These are phyloP conservation scores for Kazachstania bromeliacearum DNA, from an alignment of 805 yeast species.

Conservation along the genomic window DNA sequence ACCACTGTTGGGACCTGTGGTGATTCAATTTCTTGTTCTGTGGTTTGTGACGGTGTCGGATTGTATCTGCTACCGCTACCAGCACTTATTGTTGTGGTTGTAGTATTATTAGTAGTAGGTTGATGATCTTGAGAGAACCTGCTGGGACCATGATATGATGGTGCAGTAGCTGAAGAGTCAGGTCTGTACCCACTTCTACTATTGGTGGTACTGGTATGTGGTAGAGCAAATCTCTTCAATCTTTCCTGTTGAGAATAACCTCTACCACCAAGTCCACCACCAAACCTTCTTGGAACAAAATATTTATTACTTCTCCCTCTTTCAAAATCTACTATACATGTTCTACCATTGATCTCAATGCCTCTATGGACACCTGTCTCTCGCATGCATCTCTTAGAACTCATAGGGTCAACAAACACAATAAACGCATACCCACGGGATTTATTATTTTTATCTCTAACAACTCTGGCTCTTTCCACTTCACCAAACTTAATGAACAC, in stretches of 20 bases:
- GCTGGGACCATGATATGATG: not conserved
- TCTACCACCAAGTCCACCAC: conserved; percentile 92
- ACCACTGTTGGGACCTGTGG: conserved; percentile 5
- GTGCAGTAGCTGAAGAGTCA: too few relatives aligned
- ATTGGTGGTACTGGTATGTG: too few relatives aligned
- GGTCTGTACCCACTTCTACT: too few relatives aligned
- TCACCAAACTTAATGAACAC: conserved; percentile 59
- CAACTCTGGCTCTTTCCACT: conserved; percentile 53
- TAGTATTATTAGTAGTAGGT: too few relatives aligned
- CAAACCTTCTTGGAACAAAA: conserved; percentile 69
- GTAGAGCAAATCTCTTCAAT: not conserved
- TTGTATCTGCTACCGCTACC: too few relatives aligned
- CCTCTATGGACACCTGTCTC: conserved; percentile 43
- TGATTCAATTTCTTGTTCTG: not conserved
- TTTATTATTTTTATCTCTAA: conserved; percentile 42
- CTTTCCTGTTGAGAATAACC: conserved; percentile 21
- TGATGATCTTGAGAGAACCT: too few relatives aligned
- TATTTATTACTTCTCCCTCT: conserved; percentile 54
- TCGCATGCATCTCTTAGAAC: conserved; percentile 52
- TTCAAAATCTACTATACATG: conserved; percentile 61
- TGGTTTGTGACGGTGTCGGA: too few relatives aligned
- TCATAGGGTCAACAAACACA: conserved; percentile 51
- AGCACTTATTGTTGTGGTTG: too few relatives aligned
- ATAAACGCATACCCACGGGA: conserved; percentile 82
- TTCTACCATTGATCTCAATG: conserved; percentile 40